These are phyloP conservation scores for Colletotrichum euphorbiae DNA, from an alignment of 2,329 filamentous ascomycete species.

Conservation along the genomic window DNA sequence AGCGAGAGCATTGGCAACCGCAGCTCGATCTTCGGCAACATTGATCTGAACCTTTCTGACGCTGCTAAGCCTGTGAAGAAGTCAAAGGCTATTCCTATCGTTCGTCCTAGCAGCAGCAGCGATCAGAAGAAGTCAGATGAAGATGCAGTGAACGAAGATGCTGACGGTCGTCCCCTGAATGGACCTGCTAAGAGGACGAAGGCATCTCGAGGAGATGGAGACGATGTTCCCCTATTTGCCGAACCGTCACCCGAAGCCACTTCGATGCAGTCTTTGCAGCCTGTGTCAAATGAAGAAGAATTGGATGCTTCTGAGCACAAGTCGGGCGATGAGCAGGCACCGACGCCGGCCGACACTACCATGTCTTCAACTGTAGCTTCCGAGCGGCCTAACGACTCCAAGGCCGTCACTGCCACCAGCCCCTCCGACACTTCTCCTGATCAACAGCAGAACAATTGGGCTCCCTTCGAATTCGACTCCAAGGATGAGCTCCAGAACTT, in stretches of 20 bases:
- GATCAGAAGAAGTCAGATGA: conserved; percentile 46
- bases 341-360: conserved; percentile 60
- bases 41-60: conserved; percentile 71
- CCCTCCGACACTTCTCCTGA: conserved; percentile 65
- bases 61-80: conserved; percentile 75
- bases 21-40: conserved; percentile 75
- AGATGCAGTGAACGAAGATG: conserved; percentile 57
- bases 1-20: conserved; percentile 56
- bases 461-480: conserved; percentile 71
- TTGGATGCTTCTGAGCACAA: conserved; percentile 25
- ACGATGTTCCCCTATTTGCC: conserved; percentile 82
- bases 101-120: conserved; percentile 71
- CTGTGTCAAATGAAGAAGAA: conserved; percentile 17
- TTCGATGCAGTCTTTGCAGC: conserved; percentile 32
- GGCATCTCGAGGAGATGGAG: conserved; percentile 72
- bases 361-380: conserved; percentile 65
- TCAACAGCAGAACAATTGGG: conserved; percentile 64
- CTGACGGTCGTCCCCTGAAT: conserved; percentile 70
- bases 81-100: conserved; percentile 86
- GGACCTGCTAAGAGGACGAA: conserved; percentile 81
- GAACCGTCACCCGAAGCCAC: conserved; percentile 53
- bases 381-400: conserved; percentile 63
- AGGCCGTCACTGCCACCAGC: conserved; percentile 60
- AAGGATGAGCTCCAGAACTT: conserved; percentile 62
- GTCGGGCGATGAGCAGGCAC: conserved; percentile 56